These are phyloP conservation scores for Microbotryum intermedium DNA, from an alignment of 1,284 basidiomycete genomes.

Conservation along the genomic window DNA sequence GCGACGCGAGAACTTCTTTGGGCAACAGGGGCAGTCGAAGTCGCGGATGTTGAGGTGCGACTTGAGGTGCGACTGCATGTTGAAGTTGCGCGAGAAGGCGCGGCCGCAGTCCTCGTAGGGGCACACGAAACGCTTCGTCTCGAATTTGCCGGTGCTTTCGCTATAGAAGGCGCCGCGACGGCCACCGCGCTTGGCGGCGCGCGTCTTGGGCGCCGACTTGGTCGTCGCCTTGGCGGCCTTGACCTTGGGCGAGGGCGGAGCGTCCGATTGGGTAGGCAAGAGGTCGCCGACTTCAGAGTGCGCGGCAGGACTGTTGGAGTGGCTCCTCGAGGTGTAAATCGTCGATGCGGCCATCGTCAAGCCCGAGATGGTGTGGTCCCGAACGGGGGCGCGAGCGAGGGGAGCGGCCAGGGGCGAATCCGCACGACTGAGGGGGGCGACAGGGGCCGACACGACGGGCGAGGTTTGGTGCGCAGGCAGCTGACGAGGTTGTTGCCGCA, in stretches of 20 bases:
- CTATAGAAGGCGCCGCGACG: conserved; percentile 16
- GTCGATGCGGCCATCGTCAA: no score
- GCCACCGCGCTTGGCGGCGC: conserved; percentile 16
- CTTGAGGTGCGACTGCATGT: conserved; percentile 32
- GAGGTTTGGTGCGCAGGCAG: not conserved
- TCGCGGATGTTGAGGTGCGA: conserved; percentile 28
- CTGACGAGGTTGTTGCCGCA: no score
- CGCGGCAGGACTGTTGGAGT: not conserved
- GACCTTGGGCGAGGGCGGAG: conserved; percentile 4
- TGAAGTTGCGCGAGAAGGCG: conserved; percentile 33
- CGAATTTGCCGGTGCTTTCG: conserved; percentile 11
- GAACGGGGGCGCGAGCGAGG: no score
- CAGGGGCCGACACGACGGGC: not conserved
- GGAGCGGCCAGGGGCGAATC: no score
- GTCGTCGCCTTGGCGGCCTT: not conserved
- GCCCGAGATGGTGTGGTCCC: no score
- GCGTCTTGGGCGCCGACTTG: conserved; percentile 11
- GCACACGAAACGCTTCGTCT: conserved; percentile 25
- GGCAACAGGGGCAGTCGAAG: conserved; percentile 30
- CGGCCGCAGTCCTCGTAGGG: conserved; percentile 29
- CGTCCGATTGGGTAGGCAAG: not conserved
- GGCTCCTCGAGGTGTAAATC: no score
- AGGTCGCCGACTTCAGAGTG: not conserved
- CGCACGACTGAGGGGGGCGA: not conserved
- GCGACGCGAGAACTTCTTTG: conserved; percentile 32